Evolutionary conservation across 495 filamentous ascomycete species (phyloP), one percentile per base, ranked within the genome.

Genomic region (Zalerion maritima): DNA sequence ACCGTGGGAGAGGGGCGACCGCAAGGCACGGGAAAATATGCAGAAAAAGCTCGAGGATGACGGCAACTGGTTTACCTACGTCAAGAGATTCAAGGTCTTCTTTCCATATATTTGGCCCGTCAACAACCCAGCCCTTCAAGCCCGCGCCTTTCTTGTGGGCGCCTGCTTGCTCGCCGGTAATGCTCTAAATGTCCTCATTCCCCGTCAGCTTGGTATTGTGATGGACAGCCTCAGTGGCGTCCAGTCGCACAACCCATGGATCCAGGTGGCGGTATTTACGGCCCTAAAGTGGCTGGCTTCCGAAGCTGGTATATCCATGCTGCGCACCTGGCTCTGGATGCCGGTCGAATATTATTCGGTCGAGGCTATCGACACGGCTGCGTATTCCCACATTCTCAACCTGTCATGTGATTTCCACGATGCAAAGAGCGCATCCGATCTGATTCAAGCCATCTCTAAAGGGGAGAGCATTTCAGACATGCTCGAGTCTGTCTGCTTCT

Each of bases 371-470:
- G 71, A 67, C 36, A 68, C 60, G 0, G 70, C 72, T 0, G 70
- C 79, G 3, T 85, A 81, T 44, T 67, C 72, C 24, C 78, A 86
- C 37, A 61, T 86, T 14, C 80, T 87, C 69, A 67, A 62, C 29
- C 62, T 89, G 14, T 83, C 77, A 0, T 75, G 73, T 35, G 80
- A 87, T 41, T 86, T 84, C 35, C 80, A 89, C 43, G 75, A 74
- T 35, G 64, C 65, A 29, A 84, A 83, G 54, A 69, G 68, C 31
- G 75, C 71, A 3, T 79, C 72, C 5, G 76, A 84, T 40, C 59
- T 86, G 19, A 70, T 69, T 36, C 62, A 71, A 38, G 69, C 78
- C 2, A 68, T 86, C 17, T 58, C 60, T 17, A 73, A 76, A 37
- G 81, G 76, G 5, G 49, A 60, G 16, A 67, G 69, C 21, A 57